phyloP scores from a whole-genome alignment of 305 asterid genomes.

The Solanum hybrid region DNA sequence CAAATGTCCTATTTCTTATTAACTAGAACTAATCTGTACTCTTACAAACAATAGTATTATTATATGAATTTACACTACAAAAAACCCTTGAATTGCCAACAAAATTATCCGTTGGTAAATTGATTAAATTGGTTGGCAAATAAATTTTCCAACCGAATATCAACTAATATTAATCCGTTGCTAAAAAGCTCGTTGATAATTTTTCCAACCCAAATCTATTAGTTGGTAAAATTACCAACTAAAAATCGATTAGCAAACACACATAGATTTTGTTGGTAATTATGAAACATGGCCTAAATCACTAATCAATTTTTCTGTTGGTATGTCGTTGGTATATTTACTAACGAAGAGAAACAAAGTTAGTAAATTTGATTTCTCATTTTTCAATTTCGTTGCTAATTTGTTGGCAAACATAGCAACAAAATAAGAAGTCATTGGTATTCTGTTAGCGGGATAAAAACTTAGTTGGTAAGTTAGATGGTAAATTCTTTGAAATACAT shows the following conservation, averaged over 20 bases:
- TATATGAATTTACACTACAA: neutral
- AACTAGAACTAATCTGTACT: too few species aligned
- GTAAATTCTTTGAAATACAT: neutral
- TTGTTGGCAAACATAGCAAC: neutral
- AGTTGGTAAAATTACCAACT: neutral
- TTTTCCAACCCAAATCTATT: neutral
- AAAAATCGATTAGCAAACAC: neutral
- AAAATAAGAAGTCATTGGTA: neutral
- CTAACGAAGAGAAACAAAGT: neutral
- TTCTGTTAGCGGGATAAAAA: neutral
- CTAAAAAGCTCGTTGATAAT: neutral
- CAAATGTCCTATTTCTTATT: too few species aligned
- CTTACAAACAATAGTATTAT: too few species aligned
- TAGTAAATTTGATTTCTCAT: neutral
- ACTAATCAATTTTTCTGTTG: neutral
- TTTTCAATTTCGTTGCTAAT: neutral
- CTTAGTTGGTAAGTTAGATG: neutral
- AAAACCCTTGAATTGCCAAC: neutral
- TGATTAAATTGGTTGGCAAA: neutral
- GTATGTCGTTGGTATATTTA: neutral
- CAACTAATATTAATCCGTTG: neutral
- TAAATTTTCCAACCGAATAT: too few species aligned
- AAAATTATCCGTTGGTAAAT: too few species aligned
- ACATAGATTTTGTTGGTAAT: neutral
- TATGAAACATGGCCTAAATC: neutral